These are phyloP conservation scores for Saccharomyces pastorianus DNA, from an alignment of 1,139 yeast species.

Conservation along the genomic window DNA sequence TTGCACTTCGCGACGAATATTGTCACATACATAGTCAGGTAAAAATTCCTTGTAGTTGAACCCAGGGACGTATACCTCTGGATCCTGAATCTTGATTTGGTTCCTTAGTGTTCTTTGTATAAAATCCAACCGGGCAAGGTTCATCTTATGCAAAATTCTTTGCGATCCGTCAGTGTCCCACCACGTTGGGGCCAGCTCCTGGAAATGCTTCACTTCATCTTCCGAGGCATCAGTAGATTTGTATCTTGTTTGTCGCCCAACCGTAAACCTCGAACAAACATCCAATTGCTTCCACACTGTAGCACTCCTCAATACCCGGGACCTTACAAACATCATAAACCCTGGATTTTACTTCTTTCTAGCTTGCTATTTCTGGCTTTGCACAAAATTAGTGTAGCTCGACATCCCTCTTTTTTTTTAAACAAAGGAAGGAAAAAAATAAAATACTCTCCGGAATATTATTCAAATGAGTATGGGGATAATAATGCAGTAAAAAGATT, in stretches of 20 bases:
- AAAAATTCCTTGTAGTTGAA: conserved; percentile 53
- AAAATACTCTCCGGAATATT: not conserved
- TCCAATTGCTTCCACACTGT: not conserved
- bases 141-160: conserved; percentile 89
- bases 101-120: conserved; percentile 52
- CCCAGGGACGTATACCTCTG: conserved; percentile 67
- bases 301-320: not conserved
- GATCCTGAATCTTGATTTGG: conserved; percentile 36
- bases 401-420: not conserved
- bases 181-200: conserved; percentile 81
- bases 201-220: conserved; percentile 74
- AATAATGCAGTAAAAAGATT: not conserved
- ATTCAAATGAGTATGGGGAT: not conserved
- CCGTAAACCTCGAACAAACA: not conserved
- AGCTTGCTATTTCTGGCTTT: not conserved
- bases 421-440: not conserved
- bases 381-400: too few species aligned
- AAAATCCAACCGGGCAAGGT: conserved; percentile 79
- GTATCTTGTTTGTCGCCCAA: conserved; percentile 1
- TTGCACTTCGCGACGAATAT: conserved; percentile 42
- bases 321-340: not conserved
- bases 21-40: conserved; percentile 45
- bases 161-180: conserved; percentile 96
- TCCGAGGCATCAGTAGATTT: conserved; percentile 26
- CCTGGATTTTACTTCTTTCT: not conserved